Evolutionary conservation across 1,284 basidiomycete genomes (phyloP).

Genomic region (Mycosarcoma maydis): DNA sequence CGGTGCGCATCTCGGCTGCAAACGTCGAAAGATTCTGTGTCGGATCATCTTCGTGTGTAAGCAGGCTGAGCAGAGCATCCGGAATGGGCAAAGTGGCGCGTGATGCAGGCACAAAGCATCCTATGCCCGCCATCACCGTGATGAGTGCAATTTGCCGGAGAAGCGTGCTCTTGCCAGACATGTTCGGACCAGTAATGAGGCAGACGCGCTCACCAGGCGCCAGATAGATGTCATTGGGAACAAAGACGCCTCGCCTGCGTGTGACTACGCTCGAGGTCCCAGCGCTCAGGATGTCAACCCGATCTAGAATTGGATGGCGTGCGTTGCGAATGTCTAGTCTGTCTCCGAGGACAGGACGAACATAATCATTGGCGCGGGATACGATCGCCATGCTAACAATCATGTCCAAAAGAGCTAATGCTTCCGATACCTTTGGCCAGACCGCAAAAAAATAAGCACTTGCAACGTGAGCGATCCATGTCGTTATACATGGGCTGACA

Average conservation of each 20-base stretch:
- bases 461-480: too few relatives aligned
- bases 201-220: conserved; percentile 18
- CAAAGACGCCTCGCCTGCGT: conserved; percentile 19
- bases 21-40: conserved; percentile 69
- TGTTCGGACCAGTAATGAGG: conserved; percentile 70
- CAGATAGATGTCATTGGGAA: conserved; percentile 49
- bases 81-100: conserved; percentile 72
- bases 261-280: conserved; percentile 5
- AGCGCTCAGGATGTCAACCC: conserved; percentile 72
- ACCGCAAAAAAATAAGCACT: not conserved
- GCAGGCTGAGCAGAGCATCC: conserved; percentile 81
- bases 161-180: conserved; percentile 87
- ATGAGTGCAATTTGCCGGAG: conserved; percentile 85
- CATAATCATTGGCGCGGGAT: conserved; percentile 33
- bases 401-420: conserved; percentile 54
- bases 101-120: conserved; percentile 73
- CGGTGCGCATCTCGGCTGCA: conserved; percentile 52
- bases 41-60: conserved; percentile 83
- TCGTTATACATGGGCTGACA: not conserved
- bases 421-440: conserved; percentile 52
- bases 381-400: conserved; percentile 44
- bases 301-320: conserved; percentile 74
- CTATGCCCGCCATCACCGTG: conserved; percentile 80
- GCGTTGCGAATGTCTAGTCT: conserved; percentile 63
- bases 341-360: conserved; percentile 48